Evolutionary conservation across 208 protist species (phyloP).

Genomic region (Endotrypanum monterogeii): DNA sequence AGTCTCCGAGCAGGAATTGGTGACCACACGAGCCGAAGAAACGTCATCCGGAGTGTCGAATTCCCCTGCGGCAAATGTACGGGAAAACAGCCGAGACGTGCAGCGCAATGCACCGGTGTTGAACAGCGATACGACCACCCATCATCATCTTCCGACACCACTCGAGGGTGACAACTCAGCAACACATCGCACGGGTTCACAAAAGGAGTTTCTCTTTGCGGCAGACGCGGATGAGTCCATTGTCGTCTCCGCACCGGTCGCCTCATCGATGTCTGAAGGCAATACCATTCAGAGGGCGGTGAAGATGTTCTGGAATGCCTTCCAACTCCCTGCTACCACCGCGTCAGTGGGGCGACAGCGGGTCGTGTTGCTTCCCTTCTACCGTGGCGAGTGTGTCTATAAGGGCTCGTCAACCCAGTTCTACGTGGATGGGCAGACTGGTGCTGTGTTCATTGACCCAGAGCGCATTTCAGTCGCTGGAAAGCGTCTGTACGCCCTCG

Average conservation of each 20-base stretch:
- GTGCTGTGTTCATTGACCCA: conserved; percentile 22
- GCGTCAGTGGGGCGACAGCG: conserved; percentile 7
- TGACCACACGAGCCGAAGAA: neutral
- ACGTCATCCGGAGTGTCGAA: neutral
- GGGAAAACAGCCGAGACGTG: neutral
- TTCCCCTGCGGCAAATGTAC: neutral
- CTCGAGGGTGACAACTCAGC: neutral
- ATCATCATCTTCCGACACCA: neutral
- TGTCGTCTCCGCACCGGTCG: conserved; percentile 7
- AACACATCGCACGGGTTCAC: neutral
- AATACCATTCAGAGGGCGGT: conserved; percentile 16
- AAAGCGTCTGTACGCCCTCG: conserved; percentile 4
- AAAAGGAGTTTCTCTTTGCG: conserved; percentile 27
- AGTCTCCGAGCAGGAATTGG: neutral
- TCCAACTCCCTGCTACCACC: conserved; percentile 22
- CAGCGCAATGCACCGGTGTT: neutral
- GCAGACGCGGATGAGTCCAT: conserved; percentile 6
- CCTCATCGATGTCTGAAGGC: conserved; percentile 2
- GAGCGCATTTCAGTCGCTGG: neutral
- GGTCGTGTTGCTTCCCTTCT: conserved; percentile 31
- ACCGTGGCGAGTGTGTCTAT: conserved; percentile 34
- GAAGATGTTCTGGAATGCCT: conserved; percentile 30
- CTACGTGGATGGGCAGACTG: conserved; percentile 46
- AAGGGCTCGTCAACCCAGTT: conserved; percentile 27
- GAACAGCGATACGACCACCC: neutral